These are phyloP conservation scores for Taphrina flavorubra DNA, from an alignment of 1,139 yeast genomes.

Conservation along the genomic window DNA sequence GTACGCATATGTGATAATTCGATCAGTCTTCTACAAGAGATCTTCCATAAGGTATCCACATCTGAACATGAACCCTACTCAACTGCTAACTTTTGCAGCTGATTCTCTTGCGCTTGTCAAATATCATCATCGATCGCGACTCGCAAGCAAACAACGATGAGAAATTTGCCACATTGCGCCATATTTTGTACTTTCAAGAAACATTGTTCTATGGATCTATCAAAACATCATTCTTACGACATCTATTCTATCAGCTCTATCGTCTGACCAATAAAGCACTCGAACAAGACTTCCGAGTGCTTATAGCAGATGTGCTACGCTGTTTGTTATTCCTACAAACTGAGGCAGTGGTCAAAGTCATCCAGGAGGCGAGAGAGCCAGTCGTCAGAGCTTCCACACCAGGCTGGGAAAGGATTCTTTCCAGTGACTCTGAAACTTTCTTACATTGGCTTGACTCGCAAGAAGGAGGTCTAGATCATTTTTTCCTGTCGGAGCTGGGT, in stretches of 20 bases:
- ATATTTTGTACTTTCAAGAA: slow-evolving; percentile 46
- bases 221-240: slow-evolving; percentile 43
- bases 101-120: slow-evolving; percentile 31
- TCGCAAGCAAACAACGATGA: no score
- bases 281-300: slow-evolving; percentile 39
- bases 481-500: slow-evolving; percentile 43
- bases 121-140: not conserved
- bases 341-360: not conserved
- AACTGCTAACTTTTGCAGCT: not conserved
- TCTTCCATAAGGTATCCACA: slow-evolving; percentile 8
- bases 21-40: slow-evolving; percentile 1
- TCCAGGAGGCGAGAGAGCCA: slow-evolving; percentile 11
- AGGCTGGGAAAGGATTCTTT: slow-evolving; percentile 40
- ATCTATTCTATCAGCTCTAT: slow-evolving; percentile 45
- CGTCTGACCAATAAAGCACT: slow-evolving; percentile 38
- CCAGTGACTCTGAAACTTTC: slow-evolving; percentile 44
- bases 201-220: slow-evolving; percentile 44
- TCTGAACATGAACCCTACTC: not conserved
- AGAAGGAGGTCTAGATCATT: slow-evolving; percentile 43
- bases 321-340: slow-evolving; percentile 44
- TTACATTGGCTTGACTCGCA: slow-evolving; percentile 44
- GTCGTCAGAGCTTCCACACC: not conserved
- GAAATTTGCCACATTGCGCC: slow-evolving; percentile 41
- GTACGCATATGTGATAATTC: slow-evolving; percentile 11
- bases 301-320: slow-evolving; percentile 46